A percentile compares a stretch with the other conserved stretches of the same genome.
Evolutionary conservation across 768 basidiomycete species (phyloP).

Genomic region (Fistulinella prunicolor): DNA sequence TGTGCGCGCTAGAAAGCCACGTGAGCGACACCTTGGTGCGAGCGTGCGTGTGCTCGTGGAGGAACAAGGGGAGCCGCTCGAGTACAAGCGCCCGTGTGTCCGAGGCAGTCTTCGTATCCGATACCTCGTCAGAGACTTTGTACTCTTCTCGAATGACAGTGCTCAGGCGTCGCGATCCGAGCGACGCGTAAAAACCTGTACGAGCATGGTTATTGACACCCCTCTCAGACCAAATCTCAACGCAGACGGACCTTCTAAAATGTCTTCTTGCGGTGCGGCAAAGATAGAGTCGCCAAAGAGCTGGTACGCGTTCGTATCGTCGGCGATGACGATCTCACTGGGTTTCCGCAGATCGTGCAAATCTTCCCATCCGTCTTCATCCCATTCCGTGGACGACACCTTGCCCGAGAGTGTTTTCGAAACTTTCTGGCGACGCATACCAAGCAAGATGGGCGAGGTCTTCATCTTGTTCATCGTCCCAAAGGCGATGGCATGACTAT

Average conservation of each 20-base stretch:
- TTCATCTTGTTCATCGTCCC: slow-evolving; percentile 59
- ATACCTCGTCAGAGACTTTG: slow-evolving; percentile 52
- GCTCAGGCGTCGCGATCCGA: slow-evolving; percentile 77
- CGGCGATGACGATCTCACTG: slow-evolving; percentile 74
- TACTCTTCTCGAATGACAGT: slow-evolving; percentile 76
- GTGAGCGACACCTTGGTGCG: slow-evolving; percentile 56
- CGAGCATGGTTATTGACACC: neutral
- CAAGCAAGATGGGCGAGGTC: slow-evolving; percentile 68
- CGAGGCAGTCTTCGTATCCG: slow-evolving; percentile 42
- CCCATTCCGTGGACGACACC: slow-evolving; percentile 29
- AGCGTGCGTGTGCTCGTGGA: slow-evolving; percentile 82
- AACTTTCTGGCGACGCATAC: slow-evolving; percentile 55
- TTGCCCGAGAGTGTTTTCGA: slow-evolving; percentile 19
- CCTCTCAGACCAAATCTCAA: neutral
- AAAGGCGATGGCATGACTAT: slow-evolving; percentile 51
- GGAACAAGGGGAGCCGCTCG: slow-evolving; percentile 85
- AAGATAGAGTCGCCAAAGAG: slow-evolving; percentile 76
- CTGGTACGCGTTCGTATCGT: slow-evolving; percentile 80
- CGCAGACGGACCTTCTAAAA: slow-evolving; percentile 65
- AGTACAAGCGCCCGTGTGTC: slow-evolving; percentile 64
- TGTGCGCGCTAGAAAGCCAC: slow-evolving; percentile 61
- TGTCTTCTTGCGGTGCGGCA: slow-evolving; percentile 84
- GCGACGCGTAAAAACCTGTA: slow-evolving; percentile 66
- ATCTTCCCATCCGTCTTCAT: slow-evolving; percentile 74
- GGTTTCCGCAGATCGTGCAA: slow-evolving; percentile 71